Conservation (phyloP, 1,284 basidiomycete genomes). For the Sanguinoderma infundibulare region DNA sequence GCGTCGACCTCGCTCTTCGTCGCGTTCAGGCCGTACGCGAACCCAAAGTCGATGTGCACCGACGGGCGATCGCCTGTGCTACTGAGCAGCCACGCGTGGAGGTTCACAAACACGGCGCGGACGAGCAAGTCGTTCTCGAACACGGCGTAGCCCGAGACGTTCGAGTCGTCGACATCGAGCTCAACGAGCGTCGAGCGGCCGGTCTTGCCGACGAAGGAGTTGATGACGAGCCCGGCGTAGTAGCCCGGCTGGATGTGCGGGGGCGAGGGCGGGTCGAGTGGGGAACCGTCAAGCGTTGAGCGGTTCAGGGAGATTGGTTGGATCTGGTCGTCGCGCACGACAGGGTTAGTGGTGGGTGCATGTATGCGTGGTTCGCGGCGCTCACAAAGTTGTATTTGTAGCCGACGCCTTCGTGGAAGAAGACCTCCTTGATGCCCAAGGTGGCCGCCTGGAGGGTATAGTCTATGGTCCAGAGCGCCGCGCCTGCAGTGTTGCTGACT, state of each 20-base stretch:
- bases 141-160: constrained; percentile 65
- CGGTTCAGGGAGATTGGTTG: constrained; percentile 57
- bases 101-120: constrained; percentile 63
- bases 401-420: constrained; percentile 48
- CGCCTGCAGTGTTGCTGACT: constrained; percentile 71
- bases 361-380: neutral
- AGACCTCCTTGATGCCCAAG: constrained; percentile 40
- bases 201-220: constrained; percentile 45
- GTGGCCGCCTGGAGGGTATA: constrained; percentile 55
- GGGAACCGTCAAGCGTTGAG: constrained; percentile 55
- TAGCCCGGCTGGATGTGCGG: constrained; percentile 67
- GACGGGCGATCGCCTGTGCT: constrained; percentile 38
- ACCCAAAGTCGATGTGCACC: constrained; percentile 48
- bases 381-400: constrained; percentile 49
- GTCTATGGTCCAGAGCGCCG: constrained; percentile 71
- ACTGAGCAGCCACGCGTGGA: constrained; percentile 50
- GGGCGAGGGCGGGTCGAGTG: constrained; percentile 47
- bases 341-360: neutral
- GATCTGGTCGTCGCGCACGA: constrained; percentile 39
- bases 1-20: neutral
- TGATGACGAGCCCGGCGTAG: constrained; percentile 58
- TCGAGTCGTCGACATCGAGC: constrained; percentile 49
- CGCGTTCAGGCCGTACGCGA: constrained; percentile 26
- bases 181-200: constrained; percentile 52
- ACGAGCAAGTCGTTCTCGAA: constrained; percentile 50